Percentiles rank a stretch among this genome's conserved stretches.
phyloP scores from a whole-genome alignment of 495 filamentous ascomycete species.

The Penicillium daleae region DNA sequence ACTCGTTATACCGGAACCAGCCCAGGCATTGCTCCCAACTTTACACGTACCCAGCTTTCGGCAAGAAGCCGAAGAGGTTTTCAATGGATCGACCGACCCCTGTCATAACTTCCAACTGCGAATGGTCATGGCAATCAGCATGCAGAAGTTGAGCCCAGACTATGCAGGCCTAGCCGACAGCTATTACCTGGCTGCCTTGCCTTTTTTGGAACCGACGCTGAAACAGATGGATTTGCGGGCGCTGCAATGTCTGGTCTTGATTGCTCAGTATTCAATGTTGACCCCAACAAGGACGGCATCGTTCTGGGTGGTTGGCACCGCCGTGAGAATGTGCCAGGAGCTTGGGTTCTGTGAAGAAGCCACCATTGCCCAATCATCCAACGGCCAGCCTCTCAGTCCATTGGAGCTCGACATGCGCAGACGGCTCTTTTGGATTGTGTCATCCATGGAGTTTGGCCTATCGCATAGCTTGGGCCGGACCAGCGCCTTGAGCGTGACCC shows the following conservation, averaged over 20 bases:
- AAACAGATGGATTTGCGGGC: conserved; percentile 81
- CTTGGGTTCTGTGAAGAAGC: conserved; percentile 83
- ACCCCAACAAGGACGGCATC: conserved; percentile 88
- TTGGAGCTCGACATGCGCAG: conserved; percentile 86
- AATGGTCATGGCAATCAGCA: conserved; percentile 88
- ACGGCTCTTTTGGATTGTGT: conserved; percentile 82
- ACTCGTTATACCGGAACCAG: conserved; percentile 45
- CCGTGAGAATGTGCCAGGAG: conserved; percentile 82
- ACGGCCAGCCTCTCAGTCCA: conserved; percentile 55
- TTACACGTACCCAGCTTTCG: conserved; percentile 81
- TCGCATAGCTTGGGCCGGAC: conserved; percentile 85
- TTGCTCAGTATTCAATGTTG: conserved; percentile 88
- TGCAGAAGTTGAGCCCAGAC: conserved; percentile 81
- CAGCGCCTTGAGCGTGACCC: conserved; percentile 74
- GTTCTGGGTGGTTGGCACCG: conserved; percentile 89
- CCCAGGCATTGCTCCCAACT: conserved; percentile 81
- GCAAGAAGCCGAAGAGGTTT: conserved; percentile 78
- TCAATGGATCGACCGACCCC: conserved; percentile 71
- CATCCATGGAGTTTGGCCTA: conserved; percentile 83
- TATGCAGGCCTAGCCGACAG: conserved; percentile 88
- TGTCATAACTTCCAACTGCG: conserved; percentile 84
- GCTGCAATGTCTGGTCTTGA: conserved; percentile 84
- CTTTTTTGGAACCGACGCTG: conserved; percentile 75
- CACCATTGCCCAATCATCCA: conserved; percentile 65
- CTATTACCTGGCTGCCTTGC: conserved; percentile 86